Evolutionary conservation across 2,329 filamentous ascomycete genomes (phyloP), one percentile per base, ranked within the genome.

Genomic region (Pseudogymnoascus sp.): DNA sequence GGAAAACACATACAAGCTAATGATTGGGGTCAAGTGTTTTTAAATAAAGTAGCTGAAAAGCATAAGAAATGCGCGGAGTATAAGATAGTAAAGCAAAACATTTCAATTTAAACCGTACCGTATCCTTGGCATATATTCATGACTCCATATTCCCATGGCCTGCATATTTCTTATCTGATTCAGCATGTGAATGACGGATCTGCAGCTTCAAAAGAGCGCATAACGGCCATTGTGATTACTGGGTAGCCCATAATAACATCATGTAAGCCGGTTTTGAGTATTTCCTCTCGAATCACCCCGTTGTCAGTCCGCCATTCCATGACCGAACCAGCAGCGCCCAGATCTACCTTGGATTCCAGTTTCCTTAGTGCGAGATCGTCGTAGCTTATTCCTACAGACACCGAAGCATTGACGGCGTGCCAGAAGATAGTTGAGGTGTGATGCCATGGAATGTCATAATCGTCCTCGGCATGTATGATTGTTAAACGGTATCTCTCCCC

Each of bases 161-260:
- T 30, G n/a, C 23, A 7, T n/a, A 57, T 39, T 34, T 41, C 18
- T 57, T 6, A 57, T 30, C 21, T 41, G 19, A 59, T 59, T 39
- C 26, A 61, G 35, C 57, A 61, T 30, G 55, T 60, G n/a, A n/a
- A n/a, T n/a, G n/a, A n/a, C n/a, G n/a, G n/a, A n/a, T n/a, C n/a
- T n/a, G n/a, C n/a, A n/a, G n/a, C n/a, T n/a, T n/a, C n/a, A n/a
- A n/a, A n/a, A n/a, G n/a, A 13, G 6, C 74, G 71, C 65, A 76
- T 73, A 7, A 83, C 72, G 2, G 81, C 80, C 61, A 79, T 65
- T 39, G 75, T 78, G 0, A 82, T 74, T 5, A 80, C 72, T 0
- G 80, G 79, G 67, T 82, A 79, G 3, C 77, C 77, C 82, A 84
- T 83, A 56, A 82, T 76, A 33, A 75, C 73, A 69, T 84, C 82